These are phyloP conservation scores for Vigna trinervia DNA, from an alignment of 306 rosid species.

Conservation along the genomic window DNA sequence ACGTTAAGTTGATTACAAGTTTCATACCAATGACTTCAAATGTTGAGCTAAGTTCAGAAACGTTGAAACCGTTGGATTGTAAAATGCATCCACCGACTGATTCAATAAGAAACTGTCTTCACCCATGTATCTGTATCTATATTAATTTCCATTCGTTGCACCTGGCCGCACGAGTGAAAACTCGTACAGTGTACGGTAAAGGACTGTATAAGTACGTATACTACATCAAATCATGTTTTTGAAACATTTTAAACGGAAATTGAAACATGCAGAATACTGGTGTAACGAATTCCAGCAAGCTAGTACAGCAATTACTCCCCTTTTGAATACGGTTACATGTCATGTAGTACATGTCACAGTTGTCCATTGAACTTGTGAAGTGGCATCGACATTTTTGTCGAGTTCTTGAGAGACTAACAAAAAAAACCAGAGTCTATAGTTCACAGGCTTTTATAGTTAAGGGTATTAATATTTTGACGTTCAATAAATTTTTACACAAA, in stretches of 20 bases:
- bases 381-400: not conserved
- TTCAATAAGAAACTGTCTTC: not conserved
- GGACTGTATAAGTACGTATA: not conserved
- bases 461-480: no score
- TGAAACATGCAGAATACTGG: not conserved
- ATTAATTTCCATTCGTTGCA: not conserved
- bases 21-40: not conserved
- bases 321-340: not conserved
- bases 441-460: not conserved
- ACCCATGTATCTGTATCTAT: not conserved
- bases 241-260: conserved; percentile 7
- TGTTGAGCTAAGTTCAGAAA: not conserved
- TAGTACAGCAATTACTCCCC: not conserved
- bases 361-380: not conserved
- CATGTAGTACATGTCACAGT: not conserved
- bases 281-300: conserved; percentile 1
- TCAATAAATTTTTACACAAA: no score
- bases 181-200: not conserved
- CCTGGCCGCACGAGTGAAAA: conserved; percentile 19
- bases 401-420: not conserved
- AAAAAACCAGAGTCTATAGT: not conserved
- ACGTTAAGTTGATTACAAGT: not conserved
- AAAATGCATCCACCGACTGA: not conserved
- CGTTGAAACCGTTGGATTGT: not conserved
- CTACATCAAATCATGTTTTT: not conserved